Evolutionary conservation across 2,329 filamentous ascomycete genomes (phyloP).

Genomic region (Monosporascus cannonballus): DNA sequence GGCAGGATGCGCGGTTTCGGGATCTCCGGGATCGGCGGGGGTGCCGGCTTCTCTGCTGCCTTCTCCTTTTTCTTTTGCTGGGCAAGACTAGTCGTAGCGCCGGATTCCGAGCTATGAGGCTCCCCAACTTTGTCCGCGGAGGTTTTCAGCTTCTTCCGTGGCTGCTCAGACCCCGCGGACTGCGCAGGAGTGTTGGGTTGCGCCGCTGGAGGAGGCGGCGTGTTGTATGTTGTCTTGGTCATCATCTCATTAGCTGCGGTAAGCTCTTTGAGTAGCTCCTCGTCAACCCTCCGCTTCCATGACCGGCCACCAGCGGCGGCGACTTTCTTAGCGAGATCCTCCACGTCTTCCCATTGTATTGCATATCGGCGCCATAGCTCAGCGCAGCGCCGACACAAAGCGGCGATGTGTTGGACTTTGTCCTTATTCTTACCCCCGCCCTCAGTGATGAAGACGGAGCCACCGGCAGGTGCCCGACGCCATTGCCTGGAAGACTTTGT

Average conservation of each 20-base stretch:
- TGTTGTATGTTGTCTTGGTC: constrained; percentile 33
- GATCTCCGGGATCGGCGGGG: constrained; percentile 64
- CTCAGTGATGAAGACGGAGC: constrained; percentile 65
- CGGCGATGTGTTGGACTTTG: constrained; percentile 69
- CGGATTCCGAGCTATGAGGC: constrained; percentile 37
- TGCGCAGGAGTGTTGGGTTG: constrained; percentile 25
- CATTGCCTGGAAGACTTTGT: constrained; percentile 79
- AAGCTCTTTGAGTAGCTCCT: constrained; percentile 77
- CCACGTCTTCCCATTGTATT: constrained; percentile 90
- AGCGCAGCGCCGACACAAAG: constrained; percentile 84
- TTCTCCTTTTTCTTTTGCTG: constrained; percentile 56
- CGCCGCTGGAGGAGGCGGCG: constrained; percentile 24
- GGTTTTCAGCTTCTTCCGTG: constrained; percentile 57
- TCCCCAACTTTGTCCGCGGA: constrained; percentile 47
- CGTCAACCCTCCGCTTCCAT: constrained; percentile 84
- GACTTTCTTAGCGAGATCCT: constrained; percentile 86
- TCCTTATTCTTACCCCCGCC: constrained; percentile 62
- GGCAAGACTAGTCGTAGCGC: constrained; percentile 34
- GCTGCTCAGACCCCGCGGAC: constrained; percentile 41
- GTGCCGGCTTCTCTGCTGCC: constrained; percentile 49
- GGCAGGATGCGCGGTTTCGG: constrained; percentile 74
- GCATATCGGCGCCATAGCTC: constrained; percentile 94
- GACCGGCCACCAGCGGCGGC: constrained; percentile 71
- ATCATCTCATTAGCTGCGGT: constrained; percentile 58
- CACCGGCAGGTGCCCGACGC: constrained; percentile 77